These are phyloP conservation scores for Cryptococcus sp. DNA, from an alignment of 1,284 basidiomycete genomes.

Conservation along the genomic window DNA sequence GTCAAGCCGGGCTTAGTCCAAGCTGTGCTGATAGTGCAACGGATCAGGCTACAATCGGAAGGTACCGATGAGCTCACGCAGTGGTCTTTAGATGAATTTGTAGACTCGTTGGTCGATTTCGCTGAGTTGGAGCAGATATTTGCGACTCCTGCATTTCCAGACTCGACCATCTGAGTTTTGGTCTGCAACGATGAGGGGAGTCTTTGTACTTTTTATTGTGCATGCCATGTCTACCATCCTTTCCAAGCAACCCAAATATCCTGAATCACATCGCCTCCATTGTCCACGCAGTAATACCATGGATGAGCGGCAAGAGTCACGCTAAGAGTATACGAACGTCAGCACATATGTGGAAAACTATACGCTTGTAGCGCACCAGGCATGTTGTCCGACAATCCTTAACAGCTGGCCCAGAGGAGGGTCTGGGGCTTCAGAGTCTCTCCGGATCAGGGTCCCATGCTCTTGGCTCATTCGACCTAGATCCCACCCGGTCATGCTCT, in stretches of 20 bases:
- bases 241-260: constrained; percentile 90
- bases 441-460: constrained; percentile 66
- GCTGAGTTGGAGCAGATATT: not conserved
- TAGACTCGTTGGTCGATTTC: constrained; percentile 1
- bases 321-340: constrained; percentile 52
- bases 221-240: constrained; percentile 64
- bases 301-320: constrained; percentile 72
- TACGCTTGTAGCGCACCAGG: constrained; percentile 52
- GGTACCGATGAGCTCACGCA: no score
- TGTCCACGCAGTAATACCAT: constrained; percentile 79
- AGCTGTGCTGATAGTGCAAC: not conserved
- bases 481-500: constrained; percentile 63
- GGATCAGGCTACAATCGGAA: not conserved
- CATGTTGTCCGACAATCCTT: constrained; percentile 59
- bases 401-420: constrained; percentile 38
- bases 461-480: constrained; percentile 73
- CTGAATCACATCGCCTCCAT: constrained; percentile 61
- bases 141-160: no score
- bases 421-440: constrained; percentile 5
- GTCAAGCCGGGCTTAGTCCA: not conserved
- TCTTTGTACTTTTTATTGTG: no score
- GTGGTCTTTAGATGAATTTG: not conserved
- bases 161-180: no score
- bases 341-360: no score
- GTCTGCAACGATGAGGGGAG: no score